Base-by-base conservation (phyloP, 2,329 filamentous ascomycete species). In the Nothopassalora personata region DNA sequence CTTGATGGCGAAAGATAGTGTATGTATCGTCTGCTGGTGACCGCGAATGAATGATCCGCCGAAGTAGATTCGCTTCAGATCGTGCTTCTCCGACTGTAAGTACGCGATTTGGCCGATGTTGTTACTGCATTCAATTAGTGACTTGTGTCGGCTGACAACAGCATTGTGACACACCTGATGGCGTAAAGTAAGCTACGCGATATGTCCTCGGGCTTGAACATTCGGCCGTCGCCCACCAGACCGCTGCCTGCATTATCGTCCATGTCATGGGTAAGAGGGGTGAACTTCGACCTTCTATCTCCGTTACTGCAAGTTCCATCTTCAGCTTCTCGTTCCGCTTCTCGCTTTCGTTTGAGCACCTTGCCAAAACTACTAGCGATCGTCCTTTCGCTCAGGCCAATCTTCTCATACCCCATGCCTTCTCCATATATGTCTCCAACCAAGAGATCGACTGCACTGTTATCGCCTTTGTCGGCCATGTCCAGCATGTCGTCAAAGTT, bases 371-470 rank as follows among this genome's bases (percentile, higher is more conserved):
- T 96, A 67, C 89, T 95, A 4, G 94, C 94, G 69, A 99, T 99
- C 9, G 94, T 93, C 4, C 88, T 95, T 75, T 89, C 93, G 78
- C 97, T 97, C 51, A 99, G 81, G 0, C 94, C 94, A 60, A 99
- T 97, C 76, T 97, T 97, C 73, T 86, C 88, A 71, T 99, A 99
- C 67, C 95, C 93, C 63, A 89, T 89, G 57, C 94, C 94, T 74
- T 97, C 97, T 59, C 94, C 94, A 75, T 99, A 99, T 54, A 99
- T 99, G 74, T 99, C 94, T 19, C 94, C 94, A 0, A 99, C 94
- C 18, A 99, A 81, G 87, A 99, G 92, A 72, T 99, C 94, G 9
- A 99, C 94, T 30, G 89, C 88, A 39, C 88, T 83, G 70, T 99
- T 99, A 76, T 99, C 94, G 28, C 94, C 94, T 34, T 85, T 82